Base-by-base conservation (phyloP, 371 early-diverging fungal species). In the Phascolomyces articulosus region DNA sequence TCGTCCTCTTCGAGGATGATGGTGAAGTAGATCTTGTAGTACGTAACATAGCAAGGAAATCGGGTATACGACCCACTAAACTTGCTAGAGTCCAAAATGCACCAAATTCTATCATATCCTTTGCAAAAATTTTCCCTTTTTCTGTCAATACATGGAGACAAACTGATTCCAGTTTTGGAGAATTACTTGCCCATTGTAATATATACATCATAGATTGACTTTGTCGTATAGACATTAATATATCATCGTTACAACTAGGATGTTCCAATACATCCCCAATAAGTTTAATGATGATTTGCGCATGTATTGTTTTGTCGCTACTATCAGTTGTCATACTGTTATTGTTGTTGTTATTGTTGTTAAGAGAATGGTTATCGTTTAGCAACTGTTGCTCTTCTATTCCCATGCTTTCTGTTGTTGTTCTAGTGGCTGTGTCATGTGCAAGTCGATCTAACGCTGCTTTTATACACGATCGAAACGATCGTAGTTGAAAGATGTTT, bases 401-500 rank as follows among this genome's bases (percentile, higher is more conserved):
- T 34, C 11, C 34, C 11, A n/a, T n/a, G n/a, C 34, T 34, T 34
- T 34, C 34, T 34, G 34, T 34, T 0, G 2, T 34, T 34, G 11
- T 34, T 9, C 9, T 34, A 34, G 44, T 44, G 18, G 54, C 23
- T 21, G 58, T 34, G 41, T 13, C 23, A 16, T 27, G 16, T 15
- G 28, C 11, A n/a, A 66, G 55, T 18, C 27, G 55, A 24, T 65
- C 29, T 20, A 65, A 16, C 11, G 58, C 40, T 27, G 49, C 34
- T n/a, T 60, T 53, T 40, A 60, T 34, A 38, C 66, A 66, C 11
- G 31, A 11, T n/a, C 48, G 48, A 31, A 67, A 47, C 1, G 64
- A 64, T 21, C 49, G 48, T 4, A 31, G 24, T 24, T 40, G 38
- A 18, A 54, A 31, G 0, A 59, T 38, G 7, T 15, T 18, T 16